Evolutionary conservation across 495 filamentous ascomycete species (phyloP), one percentile per base, ranked within the genome.

Genomic region (Aspergillus carlsbadensis): DNA sequence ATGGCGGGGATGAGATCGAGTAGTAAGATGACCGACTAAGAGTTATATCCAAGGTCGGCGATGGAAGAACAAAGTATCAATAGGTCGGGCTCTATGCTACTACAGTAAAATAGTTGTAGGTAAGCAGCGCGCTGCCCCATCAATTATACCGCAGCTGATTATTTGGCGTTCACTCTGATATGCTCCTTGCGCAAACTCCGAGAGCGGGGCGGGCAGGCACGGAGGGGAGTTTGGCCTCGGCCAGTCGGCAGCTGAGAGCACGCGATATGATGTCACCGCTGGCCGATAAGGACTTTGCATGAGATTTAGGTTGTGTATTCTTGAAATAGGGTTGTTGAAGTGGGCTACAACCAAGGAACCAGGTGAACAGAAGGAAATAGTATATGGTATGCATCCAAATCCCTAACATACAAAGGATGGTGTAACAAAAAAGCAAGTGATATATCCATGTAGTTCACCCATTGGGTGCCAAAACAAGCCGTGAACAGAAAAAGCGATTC

Each of bases 361-460:
- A 11, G 22, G 44, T 47, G 57, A 68, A 67, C 67, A 62, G 51
- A 66, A 65, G 54, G 64, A 75, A 71, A 70, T 50, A 50, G 47
- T 50, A 50, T 65, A 58, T 64, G 66, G 65, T 70, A 72, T 76
- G 70, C 63, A 68, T 69, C 67, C 66, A 4, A 70, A 67, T 70
- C 68, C 61, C 68, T 72, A 71, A 71, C 70, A 73, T 70, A 74
- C 69, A 72, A 65, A 64, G 69, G 61, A 65, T 70, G 66, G 69
- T 65, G 65, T 67, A 63, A 70, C 33, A 70, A 73, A 69, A 71
- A 71, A 67, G 57, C 62, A 69, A 64, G 65, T 59, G 66, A 64
- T 75, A 78, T 78, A 75, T 76, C 71, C 75, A 73, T 74, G 70
- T 69, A 71, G 62, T 70, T 71, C 60, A 71, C 69, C 73, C 69